Conservation (phyloP, 352 stramenopile species). For the Pythium pyrilobum region DNA sequence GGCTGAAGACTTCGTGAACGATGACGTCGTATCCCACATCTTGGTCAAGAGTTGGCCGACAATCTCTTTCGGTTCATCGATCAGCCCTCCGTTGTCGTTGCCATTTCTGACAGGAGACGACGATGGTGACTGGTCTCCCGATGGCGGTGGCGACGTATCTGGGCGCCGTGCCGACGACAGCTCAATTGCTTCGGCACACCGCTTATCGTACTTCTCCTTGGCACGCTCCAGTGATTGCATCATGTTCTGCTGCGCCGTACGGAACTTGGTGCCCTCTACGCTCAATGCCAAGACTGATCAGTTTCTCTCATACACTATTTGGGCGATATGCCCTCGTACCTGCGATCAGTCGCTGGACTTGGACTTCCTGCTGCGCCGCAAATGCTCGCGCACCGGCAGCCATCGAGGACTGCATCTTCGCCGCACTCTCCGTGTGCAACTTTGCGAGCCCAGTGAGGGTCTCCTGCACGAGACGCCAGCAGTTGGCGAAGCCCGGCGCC, state of each 20-base stretch:
- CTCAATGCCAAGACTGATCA: background rate
- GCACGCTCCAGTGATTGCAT: constrained; percentile 52
- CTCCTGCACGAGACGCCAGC: constrained; percentile 52
- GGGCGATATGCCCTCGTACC: constrained; percentile 23
- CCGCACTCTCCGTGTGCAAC: constrained; percentile 53
- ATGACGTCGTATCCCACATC: constrained; percentile 75
- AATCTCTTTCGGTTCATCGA: constrained; percentile 61
- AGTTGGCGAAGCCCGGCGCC: constrained; percentile 49
- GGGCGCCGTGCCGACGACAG: constrained; percentile 23
- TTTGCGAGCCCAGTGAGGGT: constrained; percentile 45
- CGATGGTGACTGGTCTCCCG: background rate
- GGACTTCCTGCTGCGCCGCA: constrained; percentile 61
- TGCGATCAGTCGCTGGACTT: constrained; percentile 69
- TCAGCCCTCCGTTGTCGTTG: constrained; percentile 21
- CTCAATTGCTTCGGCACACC: constrained; percentile 62
- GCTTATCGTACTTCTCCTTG: constrained; percentile 75
- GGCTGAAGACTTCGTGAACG: constrained; percentile 55
- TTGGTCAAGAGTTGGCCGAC: constrained; percentile 70
- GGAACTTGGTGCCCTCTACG: constrained; percentile 68
- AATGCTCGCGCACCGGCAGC: constrained; percentile 58
- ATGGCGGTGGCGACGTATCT: background rate
- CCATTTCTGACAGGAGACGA: constrained; percentile 13
- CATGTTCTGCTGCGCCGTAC: constrained; percentile 58
- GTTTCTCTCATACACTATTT: background rate
- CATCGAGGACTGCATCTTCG: constrained; percentile 58